Percentiles rank a stretch among this genome's conserved stretches.
phyloP scores from a whole-genome alignment of 257 asterid genomes.

The Marsdenia floribunda region DNA sequence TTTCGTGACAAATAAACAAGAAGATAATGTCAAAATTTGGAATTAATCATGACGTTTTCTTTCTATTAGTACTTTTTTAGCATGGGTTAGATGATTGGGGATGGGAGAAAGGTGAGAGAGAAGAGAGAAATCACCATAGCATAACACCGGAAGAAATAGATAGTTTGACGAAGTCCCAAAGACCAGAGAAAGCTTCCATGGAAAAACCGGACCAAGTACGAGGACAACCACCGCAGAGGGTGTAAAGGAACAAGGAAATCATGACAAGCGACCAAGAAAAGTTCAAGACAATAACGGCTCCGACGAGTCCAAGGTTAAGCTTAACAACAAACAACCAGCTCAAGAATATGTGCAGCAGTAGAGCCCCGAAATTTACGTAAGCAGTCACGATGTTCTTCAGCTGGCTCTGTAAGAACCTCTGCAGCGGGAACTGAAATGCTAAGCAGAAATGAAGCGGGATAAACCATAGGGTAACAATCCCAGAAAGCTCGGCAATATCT shows the following conservation, averaged over 20 bases:
- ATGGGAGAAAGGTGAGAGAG: too few species aligned
- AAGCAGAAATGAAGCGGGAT: conserved; percentile 78
- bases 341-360: conserved; percentile 36
- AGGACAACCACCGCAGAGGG: conserved; percentile 72
- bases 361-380: conserved; percentile 38
- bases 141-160: conserved; percentile 90
- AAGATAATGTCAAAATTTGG: too few species aligned
- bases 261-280: conserved; percentile 62
- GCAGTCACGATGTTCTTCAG: conserved; percentile 63
- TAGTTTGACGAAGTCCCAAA: conserved; percentile 78
- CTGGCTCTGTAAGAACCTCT: conserved; percentile 85
- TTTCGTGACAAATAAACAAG: too few species aligned
- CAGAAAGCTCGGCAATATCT: conserved; percentile 73
- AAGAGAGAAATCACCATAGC: conserved; percentile 48
- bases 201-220: conserved; percentile 73
- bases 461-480: conserved; percentile 47
- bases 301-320: conserved; percentile 50
- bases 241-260: conserved; percentile 38
- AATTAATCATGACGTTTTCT: too few species aligned
- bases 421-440: conserved; percentile 61
- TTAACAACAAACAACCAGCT: conserved; percentile 56
- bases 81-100: too few species aligned
- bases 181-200: conserved; percentile 63
- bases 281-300: conserved; percentile 45
- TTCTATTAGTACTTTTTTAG: too few species aligned